phyloP scores from a whole-genome alignment of 805 yeast genomes.

The Candida argentea region DNA sequence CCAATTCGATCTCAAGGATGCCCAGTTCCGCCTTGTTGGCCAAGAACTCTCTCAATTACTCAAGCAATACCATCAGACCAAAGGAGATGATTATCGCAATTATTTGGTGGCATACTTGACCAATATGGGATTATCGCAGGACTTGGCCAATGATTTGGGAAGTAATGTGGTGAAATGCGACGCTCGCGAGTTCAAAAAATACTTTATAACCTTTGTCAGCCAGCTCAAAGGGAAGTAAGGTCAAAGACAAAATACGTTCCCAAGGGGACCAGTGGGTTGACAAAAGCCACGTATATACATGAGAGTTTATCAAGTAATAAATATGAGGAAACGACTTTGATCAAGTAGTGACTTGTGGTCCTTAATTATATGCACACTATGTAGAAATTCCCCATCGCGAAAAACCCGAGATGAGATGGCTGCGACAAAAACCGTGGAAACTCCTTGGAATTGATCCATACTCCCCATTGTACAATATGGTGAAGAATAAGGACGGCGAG shows the following conservation, averaged over 20 bases:
- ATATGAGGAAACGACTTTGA: background rate
- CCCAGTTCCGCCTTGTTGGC: constrained; percentile 64
- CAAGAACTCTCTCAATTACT: constrained; percentile 66
- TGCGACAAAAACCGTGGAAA: background rate
- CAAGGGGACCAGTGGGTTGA: no score
- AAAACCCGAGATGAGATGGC: no score
- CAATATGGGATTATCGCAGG: constrained; percentile 45
- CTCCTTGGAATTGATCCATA: constrained; percentile 1
- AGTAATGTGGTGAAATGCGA: constrained; percentile 45
- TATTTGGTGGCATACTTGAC: constrained; percentile 47
- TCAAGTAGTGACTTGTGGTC: background rate
- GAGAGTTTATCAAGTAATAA: background rate
- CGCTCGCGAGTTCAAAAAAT: constrained; percentile 61
- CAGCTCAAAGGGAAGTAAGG: constrained; percentile 19
- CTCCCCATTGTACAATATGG: constrained; percentile 6
- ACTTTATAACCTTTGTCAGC: constrained; percentile 38
- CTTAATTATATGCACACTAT: background rate
- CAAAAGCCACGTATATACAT: constrained; percentile 1
- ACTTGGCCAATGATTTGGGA: constrained; percentile 52
- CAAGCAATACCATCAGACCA: constrained; percentile 43
- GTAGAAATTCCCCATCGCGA: no score
- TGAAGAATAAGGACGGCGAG: constrained; percentile 7
- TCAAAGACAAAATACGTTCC: no score
- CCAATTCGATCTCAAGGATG: constrained; percentile 62
- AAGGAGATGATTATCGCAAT: constrained; percentile 33